A percentile compares a stretch with the other conserved stretches of the same genome.
Conservation (phyloP, 257 asterid species). For the Ilex aquifolium region DNA sequence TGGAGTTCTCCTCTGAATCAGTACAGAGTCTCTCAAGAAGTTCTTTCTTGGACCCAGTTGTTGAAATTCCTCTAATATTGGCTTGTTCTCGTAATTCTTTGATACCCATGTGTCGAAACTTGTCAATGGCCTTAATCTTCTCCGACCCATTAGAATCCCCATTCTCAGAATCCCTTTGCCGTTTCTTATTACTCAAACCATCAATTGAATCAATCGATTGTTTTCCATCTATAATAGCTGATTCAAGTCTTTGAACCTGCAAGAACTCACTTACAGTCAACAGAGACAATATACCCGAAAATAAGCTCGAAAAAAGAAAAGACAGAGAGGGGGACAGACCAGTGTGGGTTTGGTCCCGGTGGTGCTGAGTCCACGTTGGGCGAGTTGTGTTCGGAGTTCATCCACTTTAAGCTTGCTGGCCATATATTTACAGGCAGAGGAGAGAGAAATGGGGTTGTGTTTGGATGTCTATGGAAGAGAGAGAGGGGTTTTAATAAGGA, state of each 20-base stretch:
- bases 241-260: conserved; percentile 68
- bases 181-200: conserved; percentile 28
- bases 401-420: conserved; percentile 52
- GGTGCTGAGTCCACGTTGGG: conserved; percentile 71
- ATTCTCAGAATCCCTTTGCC: conserved; percentile 37
- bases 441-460: neutral
- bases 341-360: conserved; percentile 63
- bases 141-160: conserved; percentile 24
- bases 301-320: neutral
- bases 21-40: conserved; percentile 59
- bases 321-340: conserved; percentile 20
- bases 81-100: conserved; percentile 77
- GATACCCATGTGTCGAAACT: conserved; percentile 45
- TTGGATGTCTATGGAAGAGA: no score
- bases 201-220: conserved; percentile 22
- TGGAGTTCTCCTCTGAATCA: conserved; percentile 16
- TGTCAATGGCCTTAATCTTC: conserved; percentile 46
- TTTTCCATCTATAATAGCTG: conserved; percentile 36
- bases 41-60: conserved; percentile 62
- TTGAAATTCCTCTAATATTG: conserved; percentile 38
- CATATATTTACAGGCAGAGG: conserved; percentile 1
- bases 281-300: neutral
- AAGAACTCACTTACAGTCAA: neutral
- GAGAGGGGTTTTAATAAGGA: neutral
- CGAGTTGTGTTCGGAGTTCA: conserved; percentile 54